Evolutionary conservation across 2,329 filamentous ascomycete genomes (phyloP).

Genomic region (Phoma sp.): DNA sequence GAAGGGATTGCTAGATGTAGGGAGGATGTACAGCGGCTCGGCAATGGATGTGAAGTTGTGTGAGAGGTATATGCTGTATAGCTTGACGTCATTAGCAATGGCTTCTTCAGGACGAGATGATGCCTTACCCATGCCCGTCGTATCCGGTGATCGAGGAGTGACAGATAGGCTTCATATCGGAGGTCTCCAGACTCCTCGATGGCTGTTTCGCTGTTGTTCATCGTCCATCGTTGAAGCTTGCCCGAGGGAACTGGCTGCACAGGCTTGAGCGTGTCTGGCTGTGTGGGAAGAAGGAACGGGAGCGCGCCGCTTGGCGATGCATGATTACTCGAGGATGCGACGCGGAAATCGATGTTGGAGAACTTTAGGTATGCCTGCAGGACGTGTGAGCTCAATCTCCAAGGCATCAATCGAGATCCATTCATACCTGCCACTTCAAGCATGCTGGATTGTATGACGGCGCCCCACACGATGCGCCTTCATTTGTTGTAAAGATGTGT

Average conservation of each 20-base stretch:
- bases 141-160: constrained; percentile 78
- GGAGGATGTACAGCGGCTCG: constrained; percentile 71
- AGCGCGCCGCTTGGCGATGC: constrained; percentile 88
- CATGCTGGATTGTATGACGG: constrained; percentile 93
- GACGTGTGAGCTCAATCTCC: constrained; percentile 21
- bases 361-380: constrained; percentile 84
- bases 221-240: constrained; percentile 74
- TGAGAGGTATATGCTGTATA: constrained; percentile 83
- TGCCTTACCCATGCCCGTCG: constrained; percentile 79
- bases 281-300: constrained; percentile 78
- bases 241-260: constrained; percentile 62
- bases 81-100: constrained; percentile 49
- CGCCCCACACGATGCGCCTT: constrained; percentile 65
- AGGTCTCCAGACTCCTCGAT: constrained; percentile 59
- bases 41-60: constrained; percentile 73
- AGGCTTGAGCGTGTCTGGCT: constrained; percentile 41
- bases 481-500: constrained; percentile 76
- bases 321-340: constrained; percentile 84
- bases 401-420: no score
- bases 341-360: constrained; percentile 70
- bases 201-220: constrained; percentile 50
- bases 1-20: constrained; percentile 65
- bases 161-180: constrained; percentile 76
- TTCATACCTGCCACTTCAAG: constrained; percentile 92
- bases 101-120: background rate